Percentiles rank a stretch among this genome's conserved stretches.
Evolutionary conservation across 495 filamentous ascomycete species (phyloP).

Genomic region (Beverwykella pulmonaria): DNA sequence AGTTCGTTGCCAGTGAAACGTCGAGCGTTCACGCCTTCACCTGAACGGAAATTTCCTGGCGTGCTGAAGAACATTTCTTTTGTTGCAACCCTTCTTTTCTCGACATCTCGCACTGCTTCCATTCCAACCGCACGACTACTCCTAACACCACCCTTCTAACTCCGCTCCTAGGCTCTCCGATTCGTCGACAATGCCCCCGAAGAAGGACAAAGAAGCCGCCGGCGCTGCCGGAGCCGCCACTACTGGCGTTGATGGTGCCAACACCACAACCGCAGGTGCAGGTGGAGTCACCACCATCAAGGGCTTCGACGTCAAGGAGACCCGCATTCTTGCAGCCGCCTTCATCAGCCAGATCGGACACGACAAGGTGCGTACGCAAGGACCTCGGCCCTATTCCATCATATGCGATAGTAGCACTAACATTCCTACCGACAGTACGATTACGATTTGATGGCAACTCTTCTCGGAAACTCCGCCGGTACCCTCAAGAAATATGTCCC

Average conservation of each 20-base stretch:
- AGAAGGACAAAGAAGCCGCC: constrained; percentile 7
- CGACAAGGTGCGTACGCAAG: too few species aligned
- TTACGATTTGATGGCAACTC: constrained; percentile 28
- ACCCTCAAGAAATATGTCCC: constrained; percentile 31
- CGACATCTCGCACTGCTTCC: neutral
- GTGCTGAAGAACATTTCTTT: neutral
- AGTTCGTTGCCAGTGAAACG: neutral
- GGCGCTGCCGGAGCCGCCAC: neutral
- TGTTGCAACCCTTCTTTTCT: neutral
- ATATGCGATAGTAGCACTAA: neutral
- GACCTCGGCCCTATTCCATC: neutral
- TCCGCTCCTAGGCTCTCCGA: neutral
- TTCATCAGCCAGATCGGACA: constrained; percentile 12
- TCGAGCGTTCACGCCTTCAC: neutral
- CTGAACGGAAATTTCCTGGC: neutral
- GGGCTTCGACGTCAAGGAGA: constrained; percentile 26
- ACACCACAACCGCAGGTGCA: neutral
- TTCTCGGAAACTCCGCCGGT: constrained; percentile 27
- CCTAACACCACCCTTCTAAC: too few species aligned
- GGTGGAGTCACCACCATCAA: neutral
- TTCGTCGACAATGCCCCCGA: constrained; percentile 23
- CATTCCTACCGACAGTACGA: constrained; percentile 11
- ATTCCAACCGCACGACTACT: too few species aligned
- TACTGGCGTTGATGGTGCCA: neutral
- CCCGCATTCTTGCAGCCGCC: constrained; percentile 19